Base-by-base conservation (phyloP, 148 eudicot genomes). In the Rhododendron molle region DNA sequence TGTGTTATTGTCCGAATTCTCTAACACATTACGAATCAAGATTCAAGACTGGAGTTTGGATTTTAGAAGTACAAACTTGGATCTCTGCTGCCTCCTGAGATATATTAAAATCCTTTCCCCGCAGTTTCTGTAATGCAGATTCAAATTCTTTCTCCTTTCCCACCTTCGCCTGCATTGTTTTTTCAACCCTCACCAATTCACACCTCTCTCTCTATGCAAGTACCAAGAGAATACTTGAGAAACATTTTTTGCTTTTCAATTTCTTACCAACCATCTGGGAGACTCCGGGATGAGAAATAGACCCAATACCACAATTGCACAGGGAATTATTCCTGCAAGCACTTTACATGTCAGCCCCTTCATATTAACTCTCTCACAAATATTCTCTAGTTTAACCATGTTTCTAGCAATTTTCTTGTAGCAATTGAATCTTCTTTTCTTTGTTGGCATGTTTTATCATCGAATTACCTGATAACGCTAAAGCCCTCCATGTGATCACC, bases 201-300 rank as follows among this genome's bases (percentile, higher is more conserved):
- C 8, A 28, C 83, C 44, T 73, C 18, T 80, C 18, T 26, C 18
- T 38, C 83, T 20, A 4, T 62, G 28, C 14, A n/a, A 36, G 7
- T 54, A 60, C 18, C 5, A 67, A 16, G 18, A 6, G 14, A 18
- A 78, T 36, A 69, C 16, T 44, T 28, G 58, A 26, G 14, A 49
- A 58, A 3, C 43, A 74, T 81, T 0, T 0, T 78, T 34, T 36
- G 49, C 9, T 13, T 76, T 74, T 54, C 15, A 18, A 36, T 44
- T 84, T 85, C 94, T 88, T 92, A 97, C 99, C 93, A 97, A 92
- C 99, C 99, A 97, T 88, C 99, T 92, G 23, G 99, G 99, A 73
- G 98, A 97, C 85, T 97, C 99, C 28, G 99, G 99, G 56, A 94
- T 94, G 91, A 94, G 47, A 82, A 88, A 90, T 58, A 97, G 92